Evolutionary conservation across 495 filamentous ascomycete species (phyloP).

Genomic region (Podospora pseudoanserina): DNA sequence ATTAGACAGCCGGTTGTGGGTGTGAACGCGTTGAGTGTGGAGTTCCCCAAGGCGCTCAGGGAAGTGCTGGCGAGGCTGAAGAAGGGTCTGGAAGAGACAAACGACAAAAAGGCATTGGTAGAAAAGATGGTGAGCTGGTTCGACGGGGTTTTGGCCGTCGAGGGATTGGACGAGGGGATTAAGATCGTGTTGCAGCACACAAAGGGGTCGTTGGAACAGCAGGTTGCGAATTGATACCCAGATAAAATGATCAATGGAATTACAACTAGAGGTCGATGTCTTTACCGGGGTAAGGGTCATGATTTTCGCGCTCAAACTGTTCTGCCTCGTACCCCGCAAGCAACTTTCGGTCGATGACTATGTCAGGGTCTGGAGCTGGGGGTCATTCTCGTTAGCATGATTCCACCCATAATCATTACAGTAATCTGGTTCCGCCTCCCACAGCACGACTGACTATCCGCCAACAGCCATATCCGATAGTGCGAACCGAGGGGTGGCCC

Average conservation of each 20-base stretch:
- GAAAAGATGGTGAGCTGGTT: slow-evolving; percentile 59
- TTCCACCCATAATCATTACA: too few species aligned
- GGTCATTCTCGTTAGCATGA: too few species aligned
- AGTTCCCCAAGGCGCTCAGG: slow-evolving; percentile 70
- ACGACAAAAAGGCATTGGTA: slow-evolving; percentile 45
- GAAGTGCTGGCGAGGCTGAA: slow-evolving; percentile 59
- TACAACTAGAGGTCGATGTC: not conserved
- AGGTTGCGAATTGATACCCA: slow-evolving; percentile 25
- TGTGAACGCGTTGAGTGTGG: slow-evolving; percentile 55
- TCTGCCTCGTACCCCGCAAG: too few species aligned
- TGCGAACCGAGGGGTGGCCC: too few species aligned
- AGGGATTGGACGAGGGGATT: slow-evolving; percentile 63
- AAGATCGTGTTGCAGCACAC: slow-evolving; percentile 62
- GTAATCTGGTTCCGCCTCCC: too few species aligned
- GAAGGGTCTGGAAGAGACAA: slow-evolving; percentile 40
- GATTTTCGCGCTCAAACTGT: too few species aligned
- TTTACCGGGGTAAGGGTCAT: too few species aligned
- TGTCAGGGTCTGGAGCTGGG: too few species aligned
- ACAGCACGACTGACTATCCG: too few species aligned
- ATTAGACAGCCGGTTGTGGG: slow-evolving; percentile 68
- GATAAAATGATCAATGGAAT: not conserved
- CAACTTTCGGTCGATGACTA: too few species aligned
- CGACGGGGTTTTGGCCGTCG: slow-evolving; percentile 48
- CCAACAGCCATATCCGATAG: too few species aligned
- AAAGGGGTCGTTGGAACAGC: slow-evolving; percentile 31